A percentile compares a stretch with the other conserved stretches of the same genome.
These are phyloP conservation scores for Pleurotus tuber-regium DNA, from an alignment of 768 basidiomycete genomes.

Conservation along the genomic window DNA sequence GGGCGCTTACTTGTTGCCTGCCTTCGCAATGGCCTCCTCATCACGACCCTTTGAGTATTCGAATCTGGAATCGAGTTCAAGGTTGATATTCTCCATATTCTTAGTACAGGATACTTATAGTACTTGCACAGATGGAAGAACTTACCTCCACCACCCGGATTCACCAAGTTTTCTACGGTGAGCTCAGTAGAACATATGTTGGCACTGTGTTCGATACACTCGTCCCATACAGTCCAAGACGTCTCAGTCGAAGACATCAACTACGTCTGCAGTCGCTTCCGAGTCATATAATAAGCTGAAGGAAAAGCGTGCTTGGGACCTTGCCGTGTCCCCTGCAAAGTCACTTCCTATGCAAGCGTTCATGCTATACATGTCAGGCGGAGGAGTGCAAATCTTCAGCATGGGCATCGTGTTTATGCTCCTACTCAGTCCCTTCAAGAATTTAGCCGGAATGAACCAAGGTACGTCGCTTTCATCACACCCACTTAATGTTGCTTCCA, in stretches of 20 bases:
- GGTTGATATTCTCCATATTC: not conserved
- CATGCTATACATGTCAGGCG: conserved; percentile 98
- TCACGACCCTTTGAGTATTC: conserved; percentile 2
- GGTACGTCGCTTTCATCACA: conserved; percentile 44
- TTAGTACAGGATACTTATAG: not conserved
- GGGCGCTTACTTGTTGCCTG: too few species aligned
- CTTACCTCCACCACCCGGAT: conserved; percentile 11
- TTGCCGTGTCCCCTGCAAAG: conserved; percentile 83
- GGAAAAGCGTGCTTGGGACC: conserved; percentile 81
- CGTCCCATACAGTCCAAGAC: conserved; percentile 36
- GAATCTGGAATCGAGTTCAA: conserved; percentile 8
- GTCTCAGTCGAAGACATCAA: conserved; percentile 24
- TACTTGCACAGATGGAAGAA: conserved; percentile 6
- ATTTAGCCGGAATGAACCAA: conserved; percentile 72
- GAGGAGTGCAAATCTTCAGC: conserved; percentile 94
- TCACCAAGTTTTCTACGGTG: not conserved
- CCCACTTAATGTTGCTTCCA: not conserved
- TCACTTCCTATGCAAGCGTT: conserved; percentile 95
- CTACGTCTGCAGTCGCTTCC: conserved; percentile 29
- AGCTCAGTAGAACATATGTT: not conserved
- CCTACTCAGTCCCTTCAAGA: conserved; percentile 82
- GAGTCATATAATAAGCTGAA: conserved; percentile 66
- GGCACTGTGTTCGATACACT: not conserved
- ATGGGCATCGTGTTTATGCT: conserved; percentile 97
- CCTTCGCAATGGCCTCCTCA: too few species aligned